phyloP scores from a whole-genome alignment of 805 yeast species.

The Wickerhamomyces rabaulensis region DNA sequence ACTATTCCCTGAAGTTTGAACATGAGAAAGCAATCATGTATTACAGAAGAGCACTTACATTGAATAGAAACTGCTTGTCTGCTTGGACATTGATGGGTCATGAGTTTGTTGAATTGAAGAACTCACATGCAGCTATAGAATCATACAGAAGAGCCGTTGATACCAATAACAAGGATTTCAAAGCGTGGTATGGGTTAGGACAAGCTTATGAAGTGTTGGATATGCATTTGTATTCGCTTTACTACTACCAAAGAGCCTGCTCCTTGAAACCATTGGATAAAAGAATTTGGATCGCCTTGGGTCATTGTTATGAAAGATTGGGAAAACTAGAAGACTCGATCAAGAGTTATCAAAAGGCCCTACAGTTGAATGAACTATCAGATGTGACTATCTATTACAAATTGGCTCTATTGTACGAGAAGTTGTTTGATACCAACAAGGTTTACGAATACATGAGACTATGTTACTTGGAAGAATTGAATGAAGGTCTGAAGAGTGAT shows the following conservation, averaged over 20 bases:
- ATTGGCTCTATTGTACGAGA: conserved; percentile 63
- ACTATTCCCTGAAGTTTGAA: conserved; percentile 84
- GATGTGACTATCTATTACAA: conserved; percentile 57
- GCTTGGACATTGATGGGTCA: conserved; percentile 99
- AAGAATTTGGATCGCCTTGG: conserved; percentile 96
- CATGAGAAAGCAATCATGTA: conserved; percentile 94
- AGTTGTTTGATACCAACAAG: conserved; percentile 36
- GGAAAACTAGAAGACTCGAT: conserved; percentile 68
- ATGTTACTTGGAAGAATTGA: conserved; percentile 54
- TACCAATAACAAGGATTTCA: conserved; percentile 78
- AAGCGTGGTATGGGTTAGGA: conserved; percentile 98
- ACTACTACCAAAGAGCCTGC: conserved; percentile 89
- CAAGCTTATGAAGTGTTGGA: conserved; percentile 97
- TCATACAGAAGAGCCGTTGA: conserved; percentile 91
- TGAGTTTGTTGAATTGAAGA: conserved; percentile 93
- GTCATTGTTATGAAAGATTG: conserved; percentile 79
- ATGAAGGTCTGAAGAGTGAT: conserved; percentile 58
- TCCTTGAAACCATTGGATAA: conserved; percentile 83
- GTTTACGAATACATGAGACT: conserved; percentile 31
- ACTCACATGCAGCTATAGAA: conserved; percentile 96
- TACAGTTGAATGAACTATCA: conserved; percentile 46
- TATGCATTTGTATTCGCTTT: conserved; percentile 88
- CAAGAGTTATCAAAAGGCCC: conserved; percentile 76
- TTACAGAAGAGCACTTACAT: conserved; percentile 80
- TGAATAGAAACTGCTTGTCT: conserved; percentile 73